Evolutionary conservation across 108 stramenopile genomes (phyloP).

Genomic region (Seminavis robusta): DNA sequence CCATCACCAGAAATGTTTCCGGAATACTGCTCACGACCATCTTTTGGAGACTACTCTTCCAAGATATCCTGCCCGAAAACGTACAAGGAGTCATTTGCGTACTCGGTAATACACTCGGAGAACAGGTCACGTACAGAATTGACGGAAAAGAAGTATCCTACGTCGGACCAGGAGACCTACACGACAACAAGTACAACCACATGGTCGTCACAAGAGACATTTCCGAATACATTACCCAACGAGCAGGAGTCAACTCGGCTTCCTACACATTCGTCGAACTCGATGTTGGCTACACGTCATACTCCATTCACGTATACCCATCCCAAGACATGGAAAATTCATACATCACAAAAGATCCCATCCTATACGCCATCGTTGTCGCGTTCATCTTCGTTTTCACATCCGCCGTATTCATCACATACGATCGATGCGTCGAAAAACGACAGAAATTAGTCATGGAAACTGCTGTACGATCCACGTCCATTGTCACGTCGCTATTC

Average conservation of each 20-base stretch:
- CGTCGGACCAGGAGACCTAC: constrained; percentile 7
- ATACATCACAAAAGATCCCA: constrained; percentile 39
- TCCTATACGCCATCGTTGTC: constrained; percentile 25
- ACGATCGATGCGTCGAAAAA: constrained; percentile 53
- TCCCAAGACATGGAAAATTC: constrained; percentile 23
- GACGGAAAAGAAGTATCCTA: constrained; percentile 10
- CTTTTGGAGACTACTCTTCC: constrained; percentile 38
- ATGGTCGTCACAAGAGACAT: not conserved
- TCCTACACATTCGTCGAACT: not conserved
- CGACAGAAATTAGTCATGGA: constrained; percentile 36
- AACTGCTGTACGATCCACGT: constrained; percentile 32
- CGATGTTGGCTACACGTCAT: constrained; percentile 1
- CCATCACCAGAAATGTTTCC: too few relatives aligned
- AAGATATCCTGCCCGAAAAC: constrained; percentile 31
- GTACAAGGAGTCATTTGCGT: constrained; percentile 49
- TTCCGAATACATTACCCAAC: not conserved
- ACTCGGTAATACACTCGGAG: constrained; percentile 20
- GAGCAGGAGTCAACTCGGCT: not conserved
- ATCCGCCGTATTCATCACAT: constrained; percentile 43
- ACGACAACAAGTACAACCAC: constrained; percentile 4
- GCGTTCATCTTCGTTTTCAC: constrained; percentile 52
- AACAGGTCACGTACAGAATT: constrained; percentile 6
- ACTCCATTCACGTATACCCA: constrained; percentile 43
- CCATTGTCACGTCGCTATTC: constrained; percentile 58
- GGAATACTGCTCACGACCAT: constrained; percentile 42